Evolutionary conservation across 78 protist species (phyloP).

Genomic region (Creolimax fragrantissima): DNA sequence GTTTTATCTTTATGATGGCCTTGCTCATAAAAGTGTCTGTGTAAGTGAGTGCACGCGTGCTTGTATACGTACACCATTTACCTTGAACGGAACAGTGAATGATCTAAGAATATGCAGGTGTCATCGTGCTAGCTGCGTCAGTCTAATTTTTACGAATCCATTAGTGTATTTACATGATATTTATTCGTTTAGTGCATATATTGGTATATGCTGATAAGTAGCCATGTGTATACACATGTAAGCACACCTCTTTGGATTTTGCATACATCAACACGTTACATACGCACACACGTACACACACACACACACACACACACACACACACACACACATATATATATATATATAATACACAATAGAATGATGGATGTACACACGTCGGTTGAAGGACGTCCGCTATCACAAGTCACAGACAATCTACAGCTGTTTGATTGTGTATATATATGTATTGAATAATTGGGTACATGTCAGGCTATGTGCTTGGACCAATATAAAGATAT

Average conservation of each 20-base stretch:
- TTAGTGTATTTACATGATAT: not conserved
- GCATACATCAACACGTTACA: not conserved
- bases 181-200: not conserved
- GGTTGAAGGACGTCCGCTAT: not conserved
- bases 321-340: not conserved
- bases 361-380: not conserved
- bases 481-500: not conserved
- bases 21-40: not conserved
- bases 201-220: not conserved
- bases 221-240: not conserved
- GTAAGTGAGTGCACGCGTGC: not conserved
- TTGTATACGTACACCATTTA: too few relatives aligned
- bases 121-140: not conserved
- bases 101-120: not conserved
- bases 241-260: not conserved
- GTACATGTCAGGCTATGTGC: not conserved
- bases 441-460: not conserved
- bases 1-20: not conserved
- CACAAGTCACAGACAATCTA: too few relatives aligned
- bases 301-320: not conserved
- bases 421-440: not conserved
- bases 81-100: too few relatives aligned
- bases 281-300: not conserved
- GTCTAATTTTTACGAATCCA: not conserved
- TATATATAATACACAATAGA: not conserved